These are phyloP conservation scores for Coemansia sp. DNA, from an alignment of 192 early-diverging fungal species.

Conservation along the genomic window DNA sequence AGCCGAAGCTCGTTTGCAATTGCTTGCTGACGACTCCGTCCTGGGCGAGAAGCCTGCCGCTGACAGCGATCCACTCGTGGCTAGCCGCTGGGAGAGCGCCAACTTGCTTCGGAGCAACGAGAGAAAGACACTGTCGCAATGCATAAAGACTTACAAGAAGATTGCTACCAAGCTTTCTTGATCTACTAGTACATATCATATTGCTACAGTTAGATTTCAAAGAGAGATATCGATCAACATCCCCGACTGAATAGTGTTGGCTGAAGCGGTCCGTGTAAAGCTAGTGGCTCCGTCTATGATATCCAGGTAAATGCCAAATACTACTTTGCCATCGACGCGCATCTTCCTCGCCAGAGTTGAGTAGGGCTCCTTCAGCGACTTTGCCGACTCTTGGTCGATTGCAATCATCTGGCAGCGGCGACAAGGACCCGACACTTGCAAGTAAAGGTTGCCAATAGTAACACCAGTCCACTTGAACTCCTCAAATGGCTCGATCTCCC, in stretches of 20 bases:
- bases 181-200: not conserved
- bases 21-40: slow-evolving; percentile 22
- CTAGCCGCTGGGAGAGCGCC: slow-evolving; percentile 37
- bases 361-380: slow-evolving; percentile 67
- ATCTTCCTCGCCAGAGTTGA: slow-evolving; percentile 55
- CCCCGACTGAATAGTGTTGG: slow-evolving; percentile 2
- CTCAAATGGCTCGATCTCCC: slow-evolving; percentile 59
- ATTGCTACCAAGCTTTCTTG: slow-evolving; percentile 25
- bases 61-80: slow-evolving; percentile 12
- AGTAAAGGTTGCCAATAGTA: not conserved
- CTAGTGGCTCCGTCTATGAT: too few relatives aligned
- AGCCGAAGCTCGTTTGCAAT: slow-evolving; percentile 28
- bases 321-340: slow-evolving; percentile 49
- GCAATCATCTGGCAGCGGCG: slow-evolving; percentile 78
- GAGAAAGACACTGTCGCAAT: slow-evolving; percentile 25
- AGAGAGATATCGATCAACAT: slow-evolving; percentile 4
- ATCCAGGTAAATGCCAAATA: slow-evolving; percentile 55
- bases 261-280: not conserved
- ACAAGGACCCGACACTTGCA: slow-evolving; percentile 64
- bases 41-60: slow-evolving; percentile 18
- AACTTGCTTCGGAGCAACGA: slow-evolving; percentile 46
- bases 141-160: slow-evolving; percentile 41
- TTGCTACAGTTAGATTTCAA: not conserved
- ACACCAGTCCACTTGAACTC: slow-evolving; percentile 67
- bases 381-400: slow-evolving; percentile 67